These are phyloP conservation scores for Ophiocordyceps camponoti-rufipedis DNA, from an alignment of 2,329 filamentous ascomycete genomes.

Conservation along the genomic window DNA sequence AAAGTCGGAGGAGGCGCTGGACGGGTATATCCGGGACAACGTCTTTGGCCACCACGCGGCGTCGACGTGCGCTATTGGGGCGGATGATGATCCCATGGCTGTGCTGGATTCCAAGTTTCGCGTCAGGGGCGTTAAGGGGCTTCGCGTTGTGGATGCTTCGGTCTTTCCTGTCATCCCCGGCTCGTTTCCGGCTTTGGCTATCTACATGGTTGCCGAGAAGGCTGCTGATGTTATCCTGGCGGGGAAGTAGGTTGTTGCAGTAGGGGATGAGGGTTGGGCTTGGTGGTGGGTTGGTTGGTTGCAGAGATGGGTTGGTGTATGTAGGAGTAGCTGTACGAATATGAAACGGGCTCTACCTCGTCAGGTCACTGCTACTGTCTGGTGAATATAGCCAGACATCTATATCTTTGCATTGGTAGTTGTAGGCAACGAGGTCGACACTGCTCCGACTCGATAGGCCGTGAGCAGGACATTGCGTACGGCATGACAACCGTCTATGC, in stretches of 20 bases:
- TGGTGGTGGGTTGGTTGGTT: too few relatives aligned
- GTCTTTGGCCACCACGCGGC: slow-evolving; percentile 40
- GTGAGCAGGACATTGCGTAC: too few relatives aligned
- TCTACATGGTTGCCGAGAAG: slow-evolving; percentile 40
- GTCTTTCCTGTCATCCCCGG: slow-evolving; percentile 32
- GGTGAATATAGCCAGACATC: too few relatives aligned
- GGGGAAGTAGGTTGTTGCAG: neutral
- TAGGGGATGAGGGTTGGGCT: too few relatives aligned
- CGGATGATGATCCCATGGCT: slow-evolving; percentile 30
- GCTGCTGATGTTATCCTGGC: slow-evolving; percentile 15
- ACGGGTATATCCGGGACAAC: slow-evolving; percentile 25
- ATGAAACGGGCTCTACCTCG: too few relatives aligned
- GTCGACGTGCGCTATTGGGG: slow-evolving; percentile 35
- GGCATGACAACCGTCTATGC: too few relatives aligned
- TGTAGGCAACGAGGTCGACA: too few relatives aligned
- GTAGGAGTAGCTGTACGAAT: too few relatives aligned
- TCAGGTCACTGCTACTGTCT: too few relatives aligned
- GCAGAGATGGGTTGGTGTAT: too few relatives aligned
- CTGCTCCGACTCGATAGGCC: too few relatives aligned
- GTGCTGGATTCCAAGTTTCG: slow-evolving; percentile 36
- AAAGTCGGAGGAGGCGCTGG: slow-evolving; percentile 20
- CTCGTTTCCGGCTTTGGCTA: slow-evolving; percentile 27
- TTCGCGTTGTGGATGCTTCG: slow-evolving; percentile 40
- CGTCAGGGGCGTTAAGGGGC: slow-evolving; percentile 30
- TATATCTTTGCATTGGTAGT: too few relatives aligned